Evolutionary conservation across 2,329 filamentous ascomycete genomes (phyloP).

Genomic region (Fonsecaea nubica): DNA sequence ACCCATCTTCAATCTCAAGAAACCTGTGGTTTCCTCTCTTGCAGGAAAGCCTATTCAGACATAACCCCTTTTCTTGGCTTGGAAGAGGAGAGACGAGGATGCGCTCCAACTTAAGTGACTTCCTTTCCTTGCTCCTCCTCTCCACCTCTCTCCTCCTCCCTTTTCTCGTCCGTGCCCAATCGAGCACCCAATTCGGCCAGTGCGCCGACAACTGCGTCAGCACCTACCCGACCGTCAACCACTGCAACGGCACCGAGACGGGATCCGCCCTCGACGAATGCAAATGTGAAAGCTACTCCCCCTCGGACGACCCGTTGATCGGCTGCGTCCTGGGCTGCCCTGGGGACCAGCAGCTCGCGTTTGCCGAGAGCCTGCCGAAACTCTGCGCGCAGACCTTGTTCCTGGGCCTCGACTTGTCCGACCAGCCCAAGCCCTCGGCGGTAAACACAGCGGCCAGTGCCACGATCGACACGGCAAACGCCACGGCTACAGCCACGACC

Average conservation of each 20-base stretch:
- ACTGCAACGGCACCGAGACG: constrained; percentile 32
- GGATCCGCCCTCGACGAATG: constrained; percentile 30
- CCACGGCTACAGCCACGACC: not conserved
- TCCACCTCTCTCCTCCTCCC: constrained; percentile 7
- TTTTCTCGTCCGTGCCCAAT: constrained; percentile 4
- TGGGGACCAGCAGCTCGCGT: constrained; percentile 20
- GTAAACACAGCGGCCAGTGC: constrained; percentile 11
- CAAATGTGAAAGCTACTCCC: constrained; percentile 24
- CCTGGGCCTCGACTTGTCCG: constrained; percentile 24
- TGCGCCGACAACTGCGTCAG: constrained; percentile 20
- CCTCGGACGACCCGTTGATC: constrained; percentile 23
- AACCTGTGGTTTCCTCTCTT: not conserved
- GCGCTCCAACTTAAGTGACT: not conserved
- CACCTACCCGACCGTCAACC: constrained; percentile 18
- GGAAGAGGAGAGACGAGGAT: not conserved
- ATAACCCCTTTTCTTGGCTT: too few relatives aligned
- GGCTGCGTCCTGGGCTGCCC: constrained; percentile 27
- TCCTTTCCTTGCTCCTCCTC: constrained; percentile 11
- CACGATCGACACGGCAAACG: constrained; percentile 1
- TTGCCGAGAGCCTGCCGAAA: constrained; percentile 22
- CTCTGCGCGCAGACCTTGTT: constrained; percentile 27
- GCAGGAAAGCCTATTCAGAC: too few relatives aligned
- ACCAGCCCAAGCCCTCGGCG: constrained; percentile 3
- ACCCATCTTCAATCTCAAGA: not conserved
- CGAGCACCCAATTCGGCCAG: constrained; percentile 4